These are phyloP conservation scores for Botrytis byssoidea DNA, from an alignment of 2,329 filamentous ascomycete species.

Conservation along the genomic window DNA sequence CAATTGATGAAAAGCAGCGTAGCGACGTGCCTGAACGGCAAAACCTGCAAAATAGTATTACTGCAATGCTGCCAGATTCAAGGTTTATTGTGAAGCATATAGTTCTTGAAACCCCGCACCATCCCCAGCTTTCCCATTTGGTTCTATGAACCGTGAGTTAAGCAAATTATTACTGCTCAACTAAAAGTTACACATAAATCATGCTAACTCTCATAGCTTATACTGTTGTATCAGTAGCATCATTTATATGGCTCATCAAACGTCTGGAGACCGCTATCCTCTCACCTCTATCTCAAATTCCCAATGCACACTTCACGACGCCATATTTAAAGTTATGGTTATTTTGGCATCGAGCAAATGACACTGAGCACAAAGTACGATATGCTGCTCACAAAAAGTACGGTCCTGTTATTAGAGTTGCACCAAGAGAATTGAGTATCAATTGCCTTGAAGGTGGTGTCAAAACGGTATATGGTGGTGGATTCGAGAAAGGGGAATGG, in stretches of 20 bases:
- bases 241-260: background rate
- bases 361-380: background rate
- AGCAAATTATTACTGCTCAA: background rate
- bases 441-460: conserved; percentile 8
- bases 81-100: background rate
- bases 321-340: background rate
- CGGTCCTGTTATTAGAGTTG: background rate
- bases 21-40: background rate
- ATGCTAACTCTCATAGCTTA: background rate
- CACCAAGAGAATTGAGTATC: background rate
- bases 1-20: background rate
- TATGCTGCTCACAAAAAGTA: background rate
- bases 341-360: background rate
- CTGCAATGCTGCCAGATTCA: background rate
- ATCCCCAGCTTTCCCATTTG: background rate
- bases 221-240: background rate
- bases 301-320: background rate
- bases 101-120: background rate
- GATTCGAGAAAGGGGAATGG: background rate
- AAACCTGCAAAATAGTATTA: background rate
- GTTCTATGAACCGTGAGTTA: background rate
- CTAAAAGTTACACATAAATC: background rate
- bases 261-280: background rate
- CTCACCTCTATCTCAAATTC: background rate
- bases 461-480: background rate